phyloP scores from a whole-genome alignment of 495 filamentous ascomycete genomes.

The Aspergillus cristatus region DNA sequence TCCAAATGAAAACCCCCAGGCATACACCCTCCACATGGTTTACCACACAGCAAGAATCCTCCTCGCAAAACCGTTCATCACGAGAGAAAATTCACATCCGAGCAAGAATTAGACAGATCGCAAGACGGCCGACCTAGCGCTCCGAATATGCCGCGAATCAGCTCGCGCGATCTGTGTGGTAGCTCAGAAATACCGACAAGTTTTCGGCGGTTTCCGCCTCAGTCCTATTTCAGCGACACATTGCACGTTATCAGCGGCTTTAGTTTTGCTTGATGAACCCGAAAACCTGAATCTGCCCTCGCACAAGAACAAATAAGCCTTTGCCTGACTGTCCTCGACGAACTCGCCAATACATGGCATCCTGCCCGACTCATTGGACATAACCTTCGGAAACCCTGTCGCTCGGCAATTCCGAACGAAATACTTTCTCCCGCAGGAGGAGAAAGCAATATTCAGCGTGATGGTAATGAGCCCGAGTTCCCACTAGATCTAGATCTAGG shows the following conservation, averaged over 20 bases:
- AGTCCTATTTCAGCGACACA: slow-evolving; percentile 23
- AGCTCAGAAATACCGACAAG: slow-evolving; percentile 19
- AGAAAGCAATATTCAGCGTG: no score
- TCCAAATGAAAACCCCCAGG: slow-evolving; percentile 15
- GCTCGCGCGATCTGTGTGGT: slow-evolving; percentile 13
- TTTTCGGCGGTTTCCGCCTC: slow-evolving; percentile 19
- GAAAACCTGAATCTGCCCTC: neutral
- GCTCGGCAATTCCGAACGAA: no score
- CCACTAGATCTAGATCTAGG: no score
- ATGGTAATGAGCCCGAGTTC: no score
- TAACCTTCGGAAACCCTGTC: slow-evolving; percentile 1
- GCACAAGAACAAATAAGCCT: neutral
- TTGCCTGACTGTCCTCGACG: slow-evolving; percentile 8
- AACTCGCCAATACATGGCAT: slow-evolving; percentile 5
- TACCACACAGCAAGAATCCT: slow-evolving; percentile 19
- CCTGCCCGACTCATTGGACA: slow-evolving; percentile 3
- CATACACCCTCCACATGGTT: slow-evolving; percentile 20
- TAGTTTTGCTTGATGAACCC: slow-evolving; percentile 5
- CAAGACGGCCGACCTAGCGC: slow-evolving; percentile 3
- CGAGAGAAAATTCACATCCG: neutral
- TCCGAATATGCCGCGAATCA: slow-evolving; percentile 10
- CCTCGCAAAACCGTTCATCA: slow-evolving; percentile 17
- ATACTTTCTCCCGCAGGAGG: no score
- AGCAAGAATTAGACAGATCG: neutral
- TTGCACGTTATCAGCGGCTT: slow-evolving; percentile 17